Conservation (phyloP, 2,329 filamentous ascomycete species). For the Ceratocystis cacaofunesta region DNA sequence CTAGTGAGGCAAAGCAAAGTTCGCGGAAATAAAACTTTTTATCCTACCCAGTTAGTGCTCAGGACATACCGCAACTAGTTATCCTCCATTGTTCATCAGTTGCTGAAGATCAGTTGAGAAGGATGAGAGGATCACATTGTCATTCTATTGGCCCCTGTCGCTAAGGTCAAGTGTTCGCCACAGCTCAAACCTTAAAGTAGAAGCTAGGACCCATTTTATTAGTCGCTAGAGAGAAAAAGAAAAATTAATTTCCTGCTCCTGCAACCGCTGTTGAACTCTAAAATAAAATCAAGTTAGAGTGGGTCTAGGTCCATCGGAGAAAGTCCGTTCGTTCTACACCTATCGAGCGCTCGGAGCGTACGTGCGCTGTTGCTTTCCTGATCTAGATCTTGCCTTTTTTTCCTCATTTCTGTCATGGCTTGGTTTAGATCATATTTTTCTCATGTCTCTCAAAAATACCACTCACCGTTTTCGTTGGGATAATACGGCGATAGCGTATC, state of each 20-base stretch:
- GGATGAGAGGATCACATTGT: conserved; percentile 2
- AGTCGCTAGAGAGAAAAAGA: not conserved
- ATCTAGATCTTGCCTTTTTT: not conserved
- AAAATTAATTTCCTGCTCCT: not conserved
- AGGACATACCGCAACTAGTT: not conserved
- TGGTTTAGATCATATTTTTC: not conserved
- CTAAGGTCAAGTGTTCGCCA: not conserved
- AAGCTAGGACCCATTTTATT: not conserved
- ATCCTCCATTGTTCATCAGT: not conserved
- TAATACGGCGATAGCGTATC: not conserved
- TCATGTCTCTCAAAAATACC: not conserved
- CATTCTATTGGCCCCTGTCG: not conserved
- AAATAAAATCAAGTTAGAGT: not conserved
- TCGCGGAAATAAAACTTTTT: no score
- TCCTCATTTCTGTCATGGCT: not conserved
- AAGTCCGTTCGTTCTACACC: not conserved
- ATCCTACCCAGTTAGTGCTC: not conserved
- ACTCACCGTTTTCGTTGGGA: not conserved
- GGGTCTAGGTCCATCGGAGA: not conserved
- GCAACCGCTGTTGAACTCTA: not conserved
- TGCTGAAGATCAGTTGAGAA: not conserved
- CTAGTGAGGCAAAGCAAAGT: no score
- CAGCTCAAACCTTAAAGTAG: conserved; percentile 2
- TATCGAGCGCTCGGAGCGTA: not conserved
- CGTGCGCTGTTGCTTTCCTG: not conserved